Base-by-base conservation (phyloP, 1,284 basidiomycete species). In the Leccinum colubrinum region DNA sequence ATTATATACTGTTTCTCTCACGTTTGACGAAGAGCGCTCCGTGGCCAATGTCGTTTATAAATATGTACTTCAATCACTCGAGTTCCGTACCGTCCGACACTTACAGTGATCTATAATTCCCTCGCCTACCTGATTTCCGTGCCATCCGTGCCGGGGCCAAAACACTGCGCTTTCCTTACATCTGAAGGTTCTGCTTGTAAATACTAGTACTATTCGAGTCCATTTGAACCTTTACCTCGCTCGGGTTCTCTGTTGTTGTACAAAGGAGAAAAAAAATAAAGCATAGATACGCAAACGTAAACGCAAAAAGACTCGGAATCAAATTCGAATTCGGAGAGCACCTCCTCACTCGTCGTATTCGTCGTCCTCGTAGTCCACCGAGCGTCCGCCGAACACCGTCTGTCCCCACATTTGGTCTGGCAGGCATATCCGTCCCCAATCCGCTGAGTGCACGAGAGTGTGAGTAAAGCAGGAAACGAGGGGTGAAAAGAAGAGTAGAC, bases 381-480 rank as follows among this genome's bases (percentile, higher is more conserved):
- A 20, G 22, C 22, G 48, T 25, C 22, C 48, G 6, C 22, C 37
- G 3, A 52, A 43, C 6, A 39, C 11, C 22, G 64, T 53, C 35
- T 70, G 59, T 30, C 55, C 59, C 55, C 39, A 68, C 17, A 50
- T 2, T 1, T 50, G 14, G 17, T 50, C 5, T 4, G 67, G 46
- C 7, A 20, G 55, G 37, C 72, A 71, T 22, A 71, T 11, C 8
- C 50, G n/a, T 15, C 9, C 8, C 70, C 70, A 71, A n/a, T 69
- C 68, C 20, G 15, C 70, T 70, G 43, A 22, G 17, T 8, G 25
- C 15, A 27, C 43, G 17, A 46, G 11, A 46, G 43, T 20, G 17
- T 46, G 17, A 46, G 43, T 14, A 25, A 51, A 51, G 17, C 17
- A 14, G 6, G 12, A 15, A 22, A 22, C 3, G 20, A 51, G 9